Evolutionary conservation across 768 basidiomycete species (phyloP), one percentile per base, ranked within the genome.

Genomic region (Tulasnella sp.): DNA sequence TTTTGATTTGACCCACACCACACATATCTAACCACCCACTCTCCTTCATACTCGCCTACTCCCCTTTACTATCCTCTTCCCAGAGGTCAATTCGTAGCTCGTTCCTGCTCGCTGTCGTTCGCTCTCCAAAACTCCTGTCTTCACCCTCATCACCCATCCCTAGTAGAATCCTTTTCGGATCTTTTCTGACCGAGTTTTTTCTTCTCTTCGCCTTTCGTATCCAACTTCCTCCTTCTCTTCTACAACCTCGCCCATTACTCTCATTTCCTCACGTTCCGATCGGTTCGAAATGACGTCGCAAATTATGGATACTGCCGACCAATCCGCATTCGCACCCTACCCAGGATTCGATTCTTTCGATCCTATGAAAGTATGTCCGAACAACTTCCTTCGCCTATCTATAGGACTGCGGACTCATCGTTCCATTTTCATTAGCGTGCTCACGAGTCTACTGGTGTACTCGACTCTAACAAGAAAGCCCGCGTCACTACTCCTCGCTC

Each of bases 391-490:
- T 35, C 72, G 80, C 73, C 78, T 16, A 51, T 70, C 72, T 77
- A 40, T 70, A 26, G 77, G 32, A 23, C 23, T 32, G 73, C 75
- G n/a, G 51, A 23, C 48, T 73, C 26, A 75, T 70, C 26, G 15
- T n/a, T 80, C 42, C 20, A 48, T 70, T 44, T 73, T 44, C 40
- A 55, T 15, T 85, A 95, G 94, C 91, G 94, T 85, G 91, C 94
- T 75, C 94, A 95, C 89, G 94, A 95, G 85, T 83, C 91, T 83
- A 88, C 90, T 81, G 91, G 90, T 82, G 93, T 92, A 82, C 92
- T 92, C 81, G 93, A 93, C 85, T 88, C 80, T 20, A 77, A 91
- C 77, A 95, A 95, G 89, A 95, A 95, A 85, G 91, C 94, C 78
- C 92, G 94, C 81, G 70, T 67, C n/a, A 40, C 78, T 61, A 55